These are phyloP conservation scores for Phlyctochytrium bullatum DNA, from an alignment of 192 early-diverging fungal species.

Conservation along the genomic window DNA sequence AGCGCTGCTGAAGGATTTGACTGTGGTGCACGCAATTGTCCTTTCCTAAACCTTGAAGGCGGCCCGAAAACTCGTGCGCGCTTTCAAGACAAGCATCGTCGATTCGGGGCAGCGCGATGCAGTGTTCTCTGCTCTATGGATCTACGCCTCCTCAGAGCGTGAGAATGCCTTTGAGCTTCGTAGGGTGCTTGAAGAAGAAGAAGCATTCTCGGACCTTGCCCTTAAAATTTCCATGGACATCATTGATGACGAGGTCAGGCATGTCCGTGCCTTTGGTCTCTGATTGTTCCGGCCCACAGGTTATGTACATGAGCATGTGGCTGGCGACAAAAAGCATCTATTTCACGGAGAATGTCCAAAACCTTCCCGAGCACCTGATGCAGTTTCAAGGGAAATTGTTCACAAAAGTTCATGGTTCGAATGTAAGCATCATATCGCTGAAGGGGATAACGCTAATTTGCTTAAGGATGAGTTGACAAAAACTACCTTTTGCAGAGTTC, in stretches of 20 bases:
- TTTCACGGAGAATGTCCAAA: neutral
- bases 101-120: no score
- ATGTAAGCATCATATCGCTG: no score
- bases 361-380: neutral
- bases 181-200: neutral
- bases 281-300: neutral
- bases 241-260: neutral
- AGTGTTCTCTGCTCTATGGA: no score
- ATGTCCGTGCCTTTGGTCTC: neutral
- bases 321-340: neutral
- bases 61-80: no score
- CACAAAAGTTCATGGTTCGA: neutral
- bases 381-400: neutral
- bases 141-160: no score
- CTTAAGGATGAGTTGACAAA: no score
- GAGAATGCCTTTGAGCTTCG: neutral
- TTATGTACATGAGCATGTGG: neutral
- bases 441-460: no score
- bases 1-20: no score
- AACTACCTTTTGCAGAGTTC: no score
- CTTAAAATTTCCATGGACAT: neutral
- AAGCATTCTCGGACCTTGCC: neutral
- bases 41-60: no score
- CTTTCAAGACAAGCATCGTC: no score
- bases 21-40: no score